A percentile compares a stretch with the other conserved stretches of the same genome.
Conservation (phyloP, 1,139 yeast species). For the Debaryomycetaceae sp. region DNA sequence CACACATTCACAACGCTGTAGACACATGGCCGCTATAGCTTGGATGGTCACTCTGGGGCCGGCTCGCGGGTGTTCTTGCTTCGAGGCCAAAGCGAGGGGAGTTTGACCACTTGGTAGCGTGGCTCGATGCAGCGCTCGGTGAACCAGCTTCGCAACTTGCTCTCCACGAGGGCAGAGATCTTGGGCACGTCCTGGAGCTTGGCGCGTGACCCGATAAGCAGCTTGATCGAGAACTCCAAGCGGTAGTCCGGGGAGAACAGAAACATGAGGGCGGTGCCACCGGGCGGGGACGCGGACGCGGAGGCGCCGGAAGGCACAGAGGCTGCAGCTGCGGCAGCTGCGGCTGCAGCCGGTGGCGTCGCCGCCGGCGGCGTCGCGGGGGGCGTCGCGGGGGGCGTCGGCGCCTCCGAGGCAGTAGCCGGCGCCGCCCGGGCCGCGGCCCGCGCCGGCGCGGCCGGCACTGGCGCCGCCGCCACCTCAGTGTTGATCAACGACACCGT, state of each 20-base stretch:
- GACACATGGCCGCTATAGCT: too few species aligned
- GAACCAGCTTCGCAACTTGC: constrained; percentile 82
- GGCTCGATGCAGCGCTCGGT: constrained; percentile 93
- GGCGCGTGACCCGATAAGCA: constrained; percentile 88
- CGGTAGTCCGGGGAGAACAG: constrained; percentile 89
- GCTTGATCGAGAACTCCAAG: constrained; percentile 78
- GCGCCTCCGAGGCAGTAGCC: not conserved
- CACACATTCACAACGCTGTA: too few species aligned
- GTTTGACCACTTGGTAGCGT: constrained; percentile 72
- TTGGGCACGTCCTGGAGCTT: constrained; percentile 92
- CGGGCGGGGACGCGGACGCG: constrained; percentile 12
- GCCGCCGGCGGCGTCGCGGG: not conserved
- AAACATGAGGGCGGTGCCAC: constrained; percentile 73
- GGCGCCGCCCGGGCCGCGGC: not conserved
- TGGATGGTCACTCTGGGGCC: not conserved
- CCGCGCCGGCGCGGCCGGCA: not conserved
- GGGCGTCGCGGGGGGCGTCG: constrained; percentile 1
- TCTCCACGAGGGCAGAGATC: constrained; percentile 78
- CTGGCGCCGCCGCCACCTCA: not conserved
- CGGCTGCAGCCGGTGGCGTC: constrained; percentile 1
- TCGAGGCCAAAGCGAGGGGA: constrained; percentile 91
- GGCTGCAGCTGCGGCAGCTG: not conserved
- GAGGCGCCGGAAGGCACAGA: not conserved
- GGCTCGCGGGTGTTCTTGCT: constrained; percentile 61
- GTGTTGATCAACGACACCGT: constrained; percentile 70